Conservation (phyloP, 257 asterid species). For the Prunella vulgaris region DNA sequence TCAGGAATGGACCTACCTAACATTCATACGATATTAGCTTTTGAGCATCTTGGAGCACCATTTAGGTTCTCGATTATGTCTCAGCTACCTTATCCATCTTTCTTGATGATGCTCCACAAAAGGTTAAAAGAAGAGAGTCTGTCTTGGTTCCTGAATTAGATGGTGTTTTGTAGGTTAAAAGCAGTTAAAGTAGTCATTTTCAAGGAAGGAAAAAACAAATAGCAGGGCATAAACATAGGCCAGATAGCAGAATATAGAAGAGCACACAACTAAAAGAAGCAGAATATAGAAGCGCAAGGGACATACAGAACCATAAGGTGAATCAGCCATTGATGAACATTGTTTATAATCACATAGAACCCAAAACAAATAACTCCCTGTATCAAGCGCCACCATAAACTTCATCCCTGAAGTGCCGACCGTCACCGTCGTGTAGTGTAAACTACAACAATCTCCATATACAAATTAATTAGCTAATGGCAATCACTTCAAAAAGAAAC, state of each 20-base stretch:
- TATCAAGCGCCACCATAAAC: too few relatives aligned
- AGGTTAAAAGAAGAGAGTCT: neutral
- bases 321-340: conserved; percentile 52
- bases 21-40: neutral
- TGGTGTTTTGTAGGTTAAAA: conserved; percentile 1
- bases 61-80: conserved; percentile 13
- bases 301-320: conserved; percentile 52
- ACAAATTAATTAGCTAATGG: too few relatives aligned
- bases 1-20: conserved; percentile 24
- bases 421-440: too few relatives aligned
- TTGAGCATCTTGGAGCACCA: neutral
- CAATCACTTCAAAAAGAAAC: too few relatives aligned
- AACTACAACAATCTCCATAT: too few relatives aligned
- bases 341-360: conserved; percentile 45
- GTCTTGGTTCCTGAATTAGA: neutral
- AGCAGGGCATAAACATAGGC: neutral
- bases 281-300: neutral
- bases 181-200: neutral
- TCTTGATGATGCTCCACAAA: neutral
- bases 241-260: neutral
- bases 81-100: conserved; percentile 29
- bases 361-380: too few relatives aligned
- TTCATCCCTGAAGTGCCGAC: too few relatives aligned
- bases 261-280: neutral
- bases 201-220: neutral